Evolutionary conservation across 768 basidiomycete genomes (phyloP), one percentile per base, ranked within the genome.

Genomic region (Collybia sp.): DNA sequence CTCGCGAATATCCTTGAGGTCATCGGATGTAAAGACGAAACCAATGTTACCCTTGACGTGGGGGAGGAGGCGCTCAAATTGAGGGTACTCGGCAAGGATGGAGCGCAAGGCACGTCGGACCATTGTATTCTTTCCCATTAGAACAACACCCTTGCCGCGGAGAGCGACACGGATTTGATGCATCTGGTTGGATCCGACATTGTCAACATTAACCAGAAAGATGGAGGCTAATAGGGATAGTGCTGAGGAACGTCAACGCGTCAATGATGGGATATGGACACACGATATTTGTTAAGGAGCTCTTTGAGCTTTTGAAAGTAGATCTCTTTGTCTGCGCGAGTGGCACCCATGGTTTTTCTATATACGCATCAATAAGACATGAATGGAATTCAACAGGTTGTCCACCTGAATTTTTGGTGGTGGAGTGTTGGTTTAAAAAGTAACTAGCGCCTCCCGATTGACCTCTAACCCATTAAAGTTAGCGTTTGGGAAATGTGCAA

Each of bases 41-140:
- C 96, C 96, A 59, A 99, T 89, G 82, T 99, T 99, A 58, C 95
- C 96, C 68, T 76, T 90, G 73, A 99, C 77, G 77, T 89, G 82
- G 54, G 93, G 95, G 49, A 99, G 86, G 69, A 99, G 88, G 61
- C 83, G 88, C 76, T 99, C 96, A 75, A 86, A 94, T 64, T 93
- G 86, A 44, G 95, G 96, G 76, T 72, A 77, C 59, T 98, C 96
- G 55, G 79, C 50, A 62, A 97, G 83, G 71, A 97, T 83, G 60
- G 85, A 77, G 53, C 96, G 93, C 52, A 99, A 80, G 50, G 93
- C 96, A 60, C 96, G 92, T 75, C 96, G 91, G 60, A 99, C 94
- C 95, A 98, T 97, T 65, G 96, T 99, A 85, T 99, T 99, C 77
- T 99, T 99, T 65, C 96, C 96, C 96, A 99, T 99, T 59, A 99